Evolutionary conservation across 73 alveolate genomes (phyloP).

Genomic region (Blepharisma stoltei): DNA sequence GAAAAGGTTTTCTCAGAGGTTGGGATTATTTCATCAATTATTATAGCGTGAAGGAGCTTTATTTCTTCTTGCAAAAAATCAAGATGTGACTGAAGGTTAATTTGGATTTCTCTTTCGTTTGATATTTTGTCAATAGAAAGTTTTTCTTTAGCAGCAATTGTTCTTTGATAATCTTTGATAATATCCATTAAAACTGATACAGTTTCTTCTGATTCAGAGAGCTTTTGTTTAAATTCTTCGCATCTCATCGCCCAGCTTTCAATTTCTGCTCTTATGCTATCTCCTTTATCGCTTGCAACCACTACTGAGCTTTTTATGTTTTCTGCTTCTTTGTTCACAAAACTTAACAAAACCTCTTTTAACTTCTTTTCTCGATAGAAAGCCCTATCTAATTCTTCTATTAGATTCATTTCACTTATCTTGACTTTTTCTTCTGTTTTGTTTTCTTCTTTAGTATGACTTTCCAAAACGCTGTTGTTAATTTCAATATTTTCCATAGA

Average conservation of each 20-base stretch:
- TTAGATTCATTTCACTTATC: not conserved
- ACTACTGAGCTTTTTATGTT: not conserved
- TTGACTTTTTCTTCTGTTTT: not conserved
- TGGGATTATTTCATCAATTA: no score
- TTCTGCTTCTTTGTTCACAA: not conserved
- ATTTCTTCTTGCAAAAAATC: no score
- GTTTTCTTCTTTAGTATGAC: not conserved
- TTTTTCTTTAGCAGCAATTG: no score
- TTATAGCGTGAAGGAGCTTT: no score
- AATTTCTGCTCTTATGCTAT: not conserved
- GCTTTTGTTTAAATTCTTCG: slow-evolving; percentile 6
- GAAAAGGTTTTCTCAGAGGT: no score
- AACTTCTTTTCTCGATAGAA: not conserved
- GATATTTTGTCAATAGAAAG: no score
- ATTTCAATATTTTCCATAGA: no score
- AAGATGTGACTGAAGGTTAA: no score
- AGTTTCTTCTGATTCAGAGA: no score
- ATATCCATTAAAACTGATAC: no score
- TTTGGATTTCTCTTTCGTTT: no score
- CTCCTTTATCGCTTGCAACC: not conserved
- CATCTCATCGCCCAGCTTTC: slow-evolving; percentile 22
- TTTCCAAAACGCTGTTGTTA: not conserved
- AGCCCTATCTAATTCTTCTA: not conserved
- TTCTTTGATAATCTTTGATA: no score
- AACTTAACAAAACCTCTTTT: not conserved